Percentiles rank a stretch among this genome's conserved stretches.
These are phyloP conservation scores for Fusarium torulosum DNA, from an alignment of 2,329 filamentous ascomycete genomes.

Conservation along the genomic window DNA sequence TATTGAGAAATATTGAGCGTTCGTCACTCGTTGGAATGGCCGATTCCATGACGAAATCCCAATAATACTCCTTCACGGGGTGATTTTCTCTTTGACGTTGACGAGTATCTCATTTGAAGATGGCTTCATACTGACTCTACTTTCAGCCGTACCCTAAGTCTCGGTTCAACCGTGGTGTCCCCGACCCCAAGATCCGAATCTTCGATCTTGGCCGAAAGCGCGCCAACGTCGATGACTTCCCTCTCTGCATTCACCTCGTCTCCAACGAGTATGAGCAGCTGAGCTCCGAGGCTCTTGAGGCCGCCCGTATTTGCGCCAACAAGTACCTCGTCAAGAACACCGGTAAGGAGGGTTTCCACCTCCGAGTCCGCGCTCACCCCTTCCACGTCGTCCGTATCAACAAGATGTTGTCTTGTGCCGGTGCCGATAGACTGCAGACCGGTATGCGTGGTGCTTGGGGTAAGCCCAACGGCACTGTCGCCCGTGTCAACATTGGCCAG, in stretches of 20 bases:
- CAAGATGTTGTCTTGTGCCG: slow-evolving; percentile 99
- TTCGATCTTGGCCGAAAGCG: slow-evolving; percentile 99
- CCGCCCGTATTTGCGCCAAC: slow-evolving; percentile 99
- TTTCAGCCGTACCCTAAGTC: slow-evolving; percentile 96
- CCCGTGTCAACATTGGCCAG: slow-evolving; percentile 99
- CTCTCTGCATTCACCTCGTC: slow-evolving; percentile 98
- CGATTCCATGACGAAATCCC: slow-evolving; percentile 24
- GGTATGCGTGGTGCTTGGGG: slow-evolving; percentile 99
- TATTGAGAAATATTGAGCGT: slow-evolving; percentile 29
- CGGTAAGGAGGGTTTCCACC: slow-evolving; percentile 81
- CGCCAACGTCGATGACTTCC: slow-evolving; percentile 99
- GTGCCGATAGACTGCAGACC: slow-evolving; percentile 99
- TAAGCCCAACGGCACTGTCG: slow-evolving; percentile 98
- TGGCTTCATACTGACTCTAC: slow-evolving; percentile 35
- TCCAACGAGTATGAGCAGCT: slow-evolving; percentile 99
- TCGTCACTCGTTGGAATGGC: slow-evolving; percentile 8
- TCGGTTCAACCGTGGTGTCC: slow-evolving; percentile 99
- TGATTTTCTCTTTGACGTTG: slow-evolving; percentile 5
- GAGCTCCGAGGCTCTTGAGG: slow-evolving; percentile 99
- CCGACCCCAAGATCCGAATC: slow-evolving; percentile 88
- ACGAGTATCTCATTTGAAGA: slow-evolving; percentile 1
- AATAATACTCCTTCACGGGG: slow-evolving; percentile 9
- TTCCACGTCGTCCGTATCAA: slow-evolving; percentile 99
- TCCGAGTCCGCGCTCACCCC: slow-evolving; percentile 89
- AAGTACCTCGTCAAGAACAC: slow-evolving; percentile 86